Evolutionary conservation across 352 stramenopile species (phyloP), one percentile per base, ranked within the genome.

Genomic region (Phytophthora brassicae): DNA sequence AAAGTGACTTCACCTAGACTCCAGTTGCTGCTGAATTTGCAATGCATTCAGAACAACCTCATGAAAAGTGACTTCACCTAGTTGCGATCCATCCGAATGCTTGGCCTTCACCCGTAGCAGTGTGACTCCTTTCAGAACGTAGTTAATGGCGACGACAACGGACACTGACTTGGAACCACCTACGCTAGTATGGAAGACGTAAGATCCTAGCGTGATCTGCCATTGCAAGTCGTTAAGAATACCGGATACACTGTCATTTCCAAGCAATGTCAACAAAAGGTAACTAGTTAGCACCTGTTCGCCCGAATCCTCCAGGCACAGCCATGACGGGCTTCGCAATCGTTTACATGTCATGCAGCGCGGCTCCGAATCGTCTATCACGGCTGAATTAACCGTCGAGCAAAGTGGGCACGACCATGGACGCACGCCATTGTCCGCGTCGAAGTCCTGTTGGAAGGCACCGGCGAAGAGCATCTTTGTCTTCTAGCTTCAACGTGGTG

Each of bases 231-330:
- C 33, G 33, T 20, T 41, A 20, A 14, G 14, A n/a, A n/a, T n/a
- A n/a, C n/a, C n/a, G n/a, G n/a, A n/a, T n/a, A n/a, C n/a, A n/a
- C n/a, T n/a, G n/a, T n/a, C n/a, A n/a, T n/a, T n/a, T n/a, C n/a
- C n/a, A n/a, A n/a, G n/a, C n/a, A n/a, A n/a, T n/a, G n/a, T n/a
- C n/a, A n/a, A n/a, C n/a, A n/a, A n/a, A n/a, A n/a, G n/a, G n/a
- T n/a, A n/a, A n/a, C n/a, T n/a, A n/a, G n/a, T n/a, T n/a, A 45
- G 49, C 43, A 83, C 71, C 62, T 79, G 66, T 41, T 55, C 41
- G 2, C 41, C 48, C 2, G 47, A 28, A 4, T 69, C 48, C 19
- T 64, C 57, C 11, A 83, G 14, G 4, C 20, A 24, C 28, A 84
- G 49, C 74, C 72, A 84, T 19, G 26, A n/a, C 17, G 69, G 66